phyloP scores from a whole-genome alignment of 1,284 basidiomycete species.

The Vanrija humicola region DNA sequence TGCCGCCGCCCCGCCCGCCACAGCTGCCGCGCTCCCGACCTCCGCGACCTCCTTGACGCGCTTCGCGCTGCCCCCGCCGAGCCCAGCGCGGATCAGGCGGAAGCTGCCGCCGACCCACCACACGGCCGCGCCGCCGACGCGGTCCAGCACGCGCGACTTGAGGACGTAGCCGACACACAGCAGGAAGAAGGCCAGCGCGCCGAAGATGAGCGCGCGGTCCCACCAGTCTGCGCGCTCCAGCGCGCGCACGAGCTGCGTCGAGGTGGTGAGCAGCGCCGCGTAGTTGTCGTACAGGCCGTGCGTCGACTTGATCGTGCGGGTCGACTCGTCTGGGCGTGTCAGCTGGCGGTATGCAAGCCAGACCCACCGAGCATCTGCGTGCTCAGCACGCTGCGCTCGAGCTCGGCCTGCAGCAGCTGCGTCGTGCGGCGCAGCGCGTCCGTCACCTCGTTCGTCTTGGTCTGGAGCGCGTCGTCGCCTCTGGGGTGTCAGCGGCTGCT shows the following conservation, averaged over 20 bases:
- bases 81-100: conserved; percentile 30
- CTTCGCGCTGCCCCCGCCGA: conserved; percentile 17
- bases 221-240: conserved; percentile 85
- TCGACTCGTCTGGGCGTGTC: conserved; percentile 63
- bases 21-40: neutral
- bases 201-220: conserved; percentile 78
- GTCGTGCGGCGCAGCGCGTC: conserved; percentile 78
- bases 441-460: conserved; percentile 80
- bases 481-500: conserved; percentile 16
- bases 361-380: conserved; percentile 74
- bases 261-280: conserved; percentile 66
- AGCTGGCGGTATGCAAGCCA: neutral
- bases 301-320: conserved; percentile 66
- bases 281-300: conserved; percentile 75
- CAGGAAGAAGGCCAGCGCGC: conserved; percentile 72
- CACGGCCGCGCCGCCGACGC: conserved; percentile 42
- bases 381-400: conserved; percentile 80
- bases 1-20: neutral
- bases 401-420: conserved; percentile 78
- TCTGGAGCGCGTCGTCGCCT: conserved; percentile 81
- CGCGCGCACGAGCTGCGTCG: conserved; percentile 74
- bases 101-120: conserved; percentile 46
- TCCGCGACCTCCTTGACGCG: neutral
- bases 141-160: conserved; percentile 76
- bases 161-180: conserved; percentile 80